These are phyloP conservation scores for Rhodotorula sp. DNA, from an alignment of 1,284 basidiomycete species.

Conservation along the genomic window DNA sequence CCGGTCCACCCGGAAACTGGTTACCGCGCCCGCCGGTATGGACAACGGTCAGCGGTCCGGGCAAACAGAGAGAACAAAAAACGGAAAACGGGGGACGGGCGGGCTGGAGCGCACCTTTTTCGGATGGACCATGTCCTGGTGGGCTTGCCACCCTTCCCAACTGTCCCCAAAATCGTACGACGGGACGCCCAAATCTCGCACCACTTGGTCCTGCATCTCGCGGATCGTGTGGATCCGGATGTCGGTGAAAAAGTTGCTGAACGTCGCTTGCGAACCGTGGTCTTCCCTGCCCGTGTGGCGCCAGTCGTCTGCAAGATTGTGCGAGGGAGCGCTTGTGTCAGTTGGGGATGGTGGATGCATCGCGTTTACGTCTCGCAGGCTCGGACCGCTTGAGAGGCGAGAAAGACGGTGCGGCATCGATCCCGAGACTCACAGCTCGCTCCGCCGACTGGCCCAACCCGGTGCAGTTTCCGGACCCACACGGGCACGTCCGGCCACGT, in stretches of 20 bases:
- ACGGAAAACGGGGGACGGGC: too few relatives aligned
- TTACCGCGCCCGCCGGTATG: background rate
- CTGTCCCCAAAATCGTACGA: conserved; percentile 43
- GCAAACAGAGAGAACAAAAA: background rate
- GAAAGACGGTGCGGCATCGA: background rate
- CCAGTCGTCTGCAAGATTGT: conserved; percentile 40
- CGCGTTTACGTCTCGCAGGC: too few relatives aligned
- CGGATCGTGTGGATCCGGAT: conserved; percentile 43
- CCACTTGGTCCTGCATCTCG: conserved; percentile 42
- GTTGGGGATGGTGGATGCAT: too few relatives aligned
- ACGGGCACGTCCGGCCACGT: conserved; percentile 43
- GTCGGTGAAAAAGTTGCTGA: conserved; percentile 45
- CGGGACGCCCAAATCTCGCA: conserved; percentile 34
- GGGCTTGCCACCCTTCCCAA: conserved; percentile 45
- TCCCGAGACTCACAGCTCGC: conserved; percentile 28
- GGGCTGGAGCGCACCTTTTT: conserved; percentile 24
- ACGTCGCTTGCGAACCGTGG: conserved; percentile 25
- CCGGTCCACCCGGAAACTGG: conserved; percentile 42
- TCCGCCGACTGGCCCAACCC: conserved; percentile 41
- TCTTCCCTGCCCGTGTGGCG: conserved; percentile 26
- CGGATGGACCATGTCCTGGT: conserved; percentile 44
- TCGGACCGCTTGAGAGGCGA: background rate
- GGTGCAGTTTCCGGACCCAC: conserved; percentile 42
- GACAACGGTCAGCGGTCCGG: background rate
- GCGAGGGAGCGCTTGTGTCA: too few relatives aligned